Evolutionary conservation across 306 rosid species (phyloP).

Genomic region (Corylus avellana): DNA sequence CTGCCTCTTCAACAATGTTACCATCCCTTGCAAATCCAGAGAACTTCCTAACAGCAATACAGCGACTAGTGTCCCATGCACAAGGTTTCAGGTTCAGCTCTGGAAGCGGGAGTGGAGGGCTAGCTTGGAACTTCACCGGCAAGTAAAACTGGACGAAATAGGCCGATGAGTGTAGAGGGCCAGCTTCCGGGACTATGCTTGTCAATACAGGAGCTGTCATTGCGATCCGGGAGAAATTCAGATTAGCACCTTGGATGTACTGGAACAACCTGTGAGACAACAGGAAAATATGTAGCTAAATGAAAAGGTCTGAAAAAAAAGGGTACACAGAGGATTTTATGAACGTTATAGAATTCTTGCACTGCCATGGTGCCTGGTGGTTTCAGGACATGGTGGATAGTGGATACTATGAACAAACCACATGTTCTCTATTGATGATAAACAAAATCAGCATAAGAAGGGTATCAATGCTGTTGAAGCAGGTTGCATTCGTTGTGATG

Average conservation of each 20-base stretch:
- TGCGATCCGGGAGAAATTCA: slow-evolving; percentile 72
- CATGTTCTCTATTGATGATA: not conserved
- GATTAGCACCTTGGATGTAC: slow-evolving; percentile 79
- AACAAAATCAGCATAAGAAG: not conserved
- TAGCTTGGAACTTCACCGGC: slow-evolving; percentile 62
- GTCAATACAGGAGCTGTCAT: slow-evolving; percentile 72
- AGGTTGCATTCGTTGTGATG: not conserved
- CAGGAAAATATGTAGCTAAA: not conserved
- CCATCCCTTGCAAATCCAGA: slow-evolving; percentile 67
- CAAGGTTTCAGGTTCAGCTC: slow-evolving; percentile 53
- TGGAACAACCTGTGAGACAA: slow-evolving; percentile 63
- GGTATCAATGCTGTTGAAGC: not conserved
- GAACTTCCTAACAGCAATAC: slow-evolving; percentile 68
- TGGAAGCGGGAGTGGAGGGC: slow-evolving; percentile 73
- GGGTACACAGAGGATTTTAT: not conserved
- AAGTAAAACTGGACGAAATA: slow-evolving; percentile 57
- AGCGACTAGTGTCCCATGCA: slow-evolving; percentile 41
- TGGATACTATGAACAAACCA: not conserved
- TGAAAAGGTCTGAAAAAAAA: not conserved
- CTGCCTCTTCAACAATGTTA: slow-evolving; percentile 64
- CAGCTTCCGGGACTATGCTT: slow-evolving; percentile 60
- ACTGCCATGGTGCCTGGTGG: not conserved
- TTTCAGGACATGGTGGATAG: not conserved
- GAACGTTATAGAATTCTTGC: not conserved
- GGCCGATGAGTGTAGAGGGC: slow-evolving; percentile 70